These are phyloP conservation scores for Citrus medica DNA, from an alignment of 345 rosid species.

Conservation along the genomic window DNA sequence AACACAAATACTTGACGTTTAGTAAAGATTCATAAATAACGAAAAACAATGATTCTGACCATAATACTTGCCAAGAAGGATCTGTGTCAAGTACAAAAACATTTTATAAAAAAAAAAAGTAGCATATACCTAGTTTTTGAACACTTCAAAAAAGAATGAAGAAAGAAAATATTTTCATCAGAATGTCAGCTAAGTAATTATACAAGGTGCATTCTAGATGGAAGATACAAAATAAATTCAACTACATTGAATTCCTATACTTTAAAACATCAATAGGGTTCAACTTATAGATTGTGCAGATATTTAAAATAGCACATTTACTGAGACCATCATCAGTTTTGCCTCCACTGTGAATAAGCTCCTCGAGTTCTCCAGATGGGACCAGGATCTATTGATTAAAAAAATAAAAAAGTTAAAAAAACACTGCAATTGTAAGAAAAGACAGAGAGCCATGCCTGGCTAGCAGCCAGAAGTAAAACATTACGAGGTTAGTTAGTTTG, in stretches of 20 bases:
- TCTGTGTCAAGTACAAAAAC: too few species aligned
- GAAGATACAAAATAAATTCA: not conserved
- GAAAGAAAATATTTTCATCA: not conserved
- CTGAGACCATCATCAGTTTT: constrained; percentile 42
- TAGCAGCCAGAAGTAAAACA: not conserved
- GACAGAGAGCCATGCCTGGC: not conserved
- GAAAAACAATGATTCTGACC: too few species aligned
- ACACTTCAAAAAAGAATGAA: too few species aligned
- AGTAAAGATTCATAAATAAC: too few species aligned
- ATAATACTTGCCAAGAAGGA: too few species aligned
- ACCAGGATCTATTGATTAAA: constrained; percentile 43
- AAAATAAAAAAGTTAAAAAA: not conserved
- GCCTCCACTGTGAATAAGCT: constrained; percentile 27
- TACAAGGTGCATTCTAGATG: too few species aligned
- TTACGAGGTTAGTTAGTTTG: not conserved
- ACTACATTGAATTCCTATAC: constrained; percentile 43
- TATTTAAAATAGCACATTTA: constrained; percentile 36
- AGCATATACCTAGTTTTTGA: too few species aligned
- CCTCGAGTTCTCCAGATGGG: constrained; percentile 66
- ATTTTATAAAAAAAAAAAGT: too few species aligned
- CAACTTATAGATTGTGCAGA: constrained; percentile 58
- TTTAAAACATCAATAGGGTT: constrained; percentile 54
- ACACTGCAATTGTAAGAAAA: not conserved
- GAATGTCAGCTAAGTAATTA: not conserved
- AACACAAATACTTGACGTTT: too few species aligned